Percentiles rank a stretch among this genome's conserved stretches.
Evolutionary conservation across 148 eudicot genomes (phyloP).

Genomic region (Cornus kousa): DNA sequence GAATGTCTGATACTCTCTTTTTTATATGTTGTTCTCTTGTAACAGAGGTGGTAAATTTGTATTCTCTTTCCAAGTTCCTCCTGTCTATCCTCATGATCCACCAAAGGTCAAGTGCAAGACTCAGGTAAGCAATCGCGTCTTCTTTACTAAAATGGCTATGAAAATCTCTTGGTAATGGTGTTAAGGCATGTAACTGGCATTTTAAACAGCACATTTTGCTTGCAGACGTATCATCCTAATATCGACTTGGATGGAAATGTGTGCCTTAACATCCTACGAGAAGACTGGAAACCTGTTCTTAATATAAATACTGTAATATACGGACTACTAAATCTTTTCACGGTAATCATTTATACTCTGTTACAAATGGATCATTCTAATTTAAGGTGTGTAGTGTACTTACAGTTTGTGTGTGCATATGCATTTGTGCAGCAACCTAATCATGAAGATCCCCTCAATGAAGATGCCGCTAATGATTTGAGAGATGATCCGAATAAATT

Average conservation of each 20-base stretch:
- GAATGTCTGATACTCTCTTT: background rate
- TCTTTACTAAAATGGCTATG: background rate
- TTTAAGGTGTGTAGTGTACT: background rate
- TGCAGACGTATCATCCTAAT: conserved; percentile 87
- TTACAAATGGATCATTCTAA: background rate
- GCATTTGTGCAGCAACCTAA: conserved; percentile 71
- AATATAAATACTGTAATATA: conserved; percentile 81
- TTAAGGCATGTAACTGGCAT: no score
- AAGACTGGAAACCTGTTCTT: conserved; percentile 94
- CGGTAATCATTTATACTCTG: conserved; percentile 36
- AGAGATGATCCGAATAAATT: conserved; percentile 86
- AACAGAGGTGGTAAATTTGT: conserved; percentile 58
- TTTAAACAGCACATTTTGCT: background rate
- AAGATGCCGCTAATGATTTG: conserved; percentile 86
- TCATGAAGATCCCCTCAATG: conserved; percentile 90
- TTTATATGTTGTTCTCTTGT: conserved; percentile 4
- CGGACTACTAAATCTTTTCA: conserved; percentile 82
- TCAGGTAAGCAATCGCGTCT: conserved; percentile 32
- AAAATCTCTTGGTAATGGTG: background rate
- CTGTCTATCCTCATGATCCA: conserved; percentile 69
- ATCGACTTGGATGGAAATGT: conserved; percentile 95
- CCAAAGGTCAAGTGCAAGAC: conserved; percentile 81
- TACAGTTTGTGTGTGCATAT: background rate
- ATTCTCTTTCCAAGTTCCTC: conserved; percentile 59
- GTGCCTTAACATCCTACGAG: conserved; percentile 88